phyloP scores from a whole-genome alignment of 1,284 basidiomycete genomes.

The Farysia itapuensis region DNA sequence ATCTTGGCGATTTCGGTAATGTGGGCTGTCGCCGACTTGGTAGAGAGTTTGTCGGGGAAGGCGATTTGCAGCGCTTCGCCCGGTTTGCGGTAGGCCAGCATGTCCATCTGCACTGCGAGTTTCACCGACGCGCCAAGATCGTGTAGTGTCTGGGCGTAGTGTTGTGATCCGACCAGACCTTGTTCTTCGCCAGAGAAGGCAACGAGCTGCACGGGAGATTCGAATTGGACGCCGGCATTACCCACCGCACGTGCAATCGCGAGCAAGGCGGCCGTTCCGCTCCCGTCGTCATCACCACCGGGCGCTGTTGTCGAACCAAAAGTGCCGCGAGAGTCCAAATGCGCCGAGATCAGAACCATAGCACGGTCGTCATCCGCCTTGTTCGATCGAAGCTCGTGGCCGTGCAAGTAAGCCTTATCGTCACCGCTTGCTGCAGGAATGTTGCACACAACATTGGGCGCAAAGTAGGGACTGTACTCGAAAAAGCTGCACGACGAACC shows the following conservation, averaged over 20 bases:
- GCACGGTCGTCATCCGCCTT: slow-evolving; percentile 1
- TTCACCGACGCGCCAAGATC: slow-evolving; percentile 3
- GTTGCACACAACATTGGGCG: slow-evolving; percentile 43
- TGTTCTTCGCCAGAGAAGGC: slow-evolving; percentile 60
- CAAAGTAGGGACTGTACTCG: slow-evolving; percentile 27
- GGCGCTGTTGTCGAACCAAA: slow-evolving; percentile 52
- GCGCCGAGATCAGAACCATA: slow-evolving; percentile 53
- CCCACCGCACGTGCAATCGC: slow-evolving; percentile 47
- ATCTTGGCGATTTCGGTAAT: slow-evolving; percentile 48
- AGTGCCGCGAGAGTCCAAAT: slow-evolving; percentile 51
- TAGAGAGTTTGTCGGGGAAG: slow-evolving; percentile 53
- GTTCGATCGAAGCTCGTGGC: neutral
- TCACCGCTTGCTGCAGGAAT: slow-evolving; percentile 4
- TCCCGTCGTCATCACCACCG: slow-evolving; percentile 52
- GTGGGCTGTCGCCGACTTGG: slow-evolving; percentile 34
- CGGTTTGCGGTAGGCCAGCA: slow-evolving; percentile 49
- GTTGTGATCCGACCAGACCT: slow-evolving; percentile 43
- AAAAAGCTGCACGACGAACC: slow-evolving; percentile 18
- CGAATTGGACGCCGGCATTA: slow-evolving; percentile 12
- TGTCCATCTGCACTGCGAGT: slow-evolving; percentile 47
- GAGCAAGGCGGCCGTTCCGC: slow-evolving; percentile 47
- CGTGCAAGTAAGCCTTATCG: neutral
- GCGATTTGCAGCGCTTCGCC: slow-evolving; percentile 58
- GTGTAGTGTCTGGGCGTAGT: slow-evolving; percentile 24
- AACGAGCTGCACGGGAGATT: slow-evolving; percentile 49